These are phyloP conservation scores for Cokeromyces recurvatus DNA, from an alignment of 371 early-diverging fungal species.

Conservation along the genomic window DNA sequence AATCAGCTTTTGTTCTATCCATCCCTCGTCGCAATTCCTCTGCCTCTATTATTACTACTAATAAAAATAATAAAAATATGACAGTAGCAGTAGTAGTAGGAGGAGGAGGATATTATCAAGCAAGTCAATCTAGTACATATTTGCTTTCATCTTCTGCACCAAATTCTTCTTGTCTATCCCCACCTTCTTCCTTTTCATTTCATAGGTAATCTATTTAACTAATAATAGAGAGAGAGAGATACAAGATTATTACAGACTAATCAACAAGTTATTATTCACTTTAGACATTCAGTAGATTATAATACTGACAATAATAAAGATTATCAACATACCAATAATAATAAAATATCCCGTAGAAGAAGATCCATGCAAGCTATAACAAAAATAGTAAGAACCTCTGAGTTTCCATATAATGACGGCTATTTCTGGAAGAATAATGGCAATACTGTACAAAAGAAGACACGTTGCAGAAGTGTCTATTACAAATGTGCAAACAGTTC, in stretches of 20 bases:
- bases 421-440: conserved; percentile 23
- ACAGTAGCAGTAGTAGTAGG: no score
- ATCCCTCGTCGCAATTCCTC: no score
- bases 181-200: not conserved
- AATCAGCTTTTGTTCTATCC: no score
- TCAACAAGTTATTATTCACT: no score
- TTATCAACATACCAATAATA: not conserved
- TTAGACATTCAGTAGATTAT: not conserved
- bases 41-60: no score
- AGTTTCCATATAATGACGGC: conserved; percentile 17
- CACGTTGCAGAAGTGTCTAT: conserved; percentile 19
- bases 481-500: conserved; percentile 24
- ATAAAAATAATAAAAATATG: no score
- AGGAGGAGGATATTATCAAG: no score
- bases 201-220: not conserved
- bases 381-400: conserved; percentile 17
- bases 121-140: no score
- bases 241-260: no score
- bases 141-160: conserved; percentile 2
- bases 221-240: no score
- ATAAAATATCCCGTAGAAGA: conserved; percentile 10
- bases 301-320: not conserved
- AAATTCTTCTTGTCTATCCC: not conserved
- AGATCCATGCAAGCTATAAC: conserved; percentile 23
- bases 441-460: conserved; percentile 22